Percentiles rank a stretch among this genome's conserved stretches.
Conservation (phyloP, 169 alveolate genomes). For the Eimeria maxima region DNA sequence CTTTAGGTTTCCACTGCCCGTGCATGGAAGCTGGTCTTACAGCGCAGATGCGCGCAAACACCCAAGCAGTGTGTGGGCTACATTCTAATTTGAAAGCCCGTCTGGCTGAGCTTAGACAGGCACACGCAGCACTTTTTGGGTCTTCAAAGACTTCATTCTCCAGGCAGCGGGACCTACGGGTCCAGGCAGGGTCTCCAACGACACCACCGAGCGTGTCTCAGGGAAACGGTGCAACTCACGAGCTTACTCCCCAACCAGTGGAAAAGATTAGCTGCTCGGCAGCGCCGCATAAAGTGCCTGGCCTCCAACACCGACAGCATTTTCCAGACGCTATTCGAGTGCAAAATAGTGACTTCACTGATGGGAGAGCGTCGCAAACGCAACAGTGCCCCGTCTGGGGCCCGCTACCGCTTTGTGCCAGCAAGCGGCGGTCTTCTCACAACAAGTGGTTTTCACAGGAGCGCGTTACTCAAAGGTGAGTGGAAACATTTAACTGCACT, state of each 20-base stretch:
- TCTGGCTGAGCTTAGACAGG: slow-evolving; percentile 7
- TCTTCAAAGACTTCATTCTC: background rate
- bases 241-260: slow-evolving; percentile 3
- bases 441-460: slow-evolving; percentile 77
- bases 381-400: slow-evolving; percentile 41
- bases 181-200: background rate
- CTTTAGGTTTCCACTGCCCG: slow-evolving; percentile 63
- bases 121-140: slow-evolving; percentile 5
- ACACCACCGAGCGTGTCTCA: slow-evolving; percentile 25
- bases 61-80: background rate
- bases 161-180: slow-evolving; percentile 33
- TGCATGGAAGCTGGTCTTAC: slow-evolving; percentile 53
- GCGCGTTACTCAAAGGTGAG: slow-evolving; percentile 67
- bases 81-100: slow-evolving; percentile 6
- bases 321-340: background rate
- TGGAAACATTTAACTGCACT: background rate
- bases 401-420: slow-evolving; percentile 43
- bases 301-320: background rate
- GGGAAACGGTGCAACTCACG: background rate
- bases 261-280: background rate
- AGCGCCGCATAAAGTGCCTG: background rate
- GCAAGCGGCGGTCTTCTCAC: slow-evolving; percentile 69
- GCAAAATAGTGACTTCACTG: background rate
- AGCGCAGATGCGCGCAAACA: slow-evolving; percentile 13
- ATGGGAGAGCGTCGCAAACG: background rate